A percentile compares a stretch with the other conserved stretches of the same genome.
These are phyloP conservation scores for Teunomyces atbi DNA, from an alignment of 805 yeast genomes.

Conservation along the genomic window DNA sequence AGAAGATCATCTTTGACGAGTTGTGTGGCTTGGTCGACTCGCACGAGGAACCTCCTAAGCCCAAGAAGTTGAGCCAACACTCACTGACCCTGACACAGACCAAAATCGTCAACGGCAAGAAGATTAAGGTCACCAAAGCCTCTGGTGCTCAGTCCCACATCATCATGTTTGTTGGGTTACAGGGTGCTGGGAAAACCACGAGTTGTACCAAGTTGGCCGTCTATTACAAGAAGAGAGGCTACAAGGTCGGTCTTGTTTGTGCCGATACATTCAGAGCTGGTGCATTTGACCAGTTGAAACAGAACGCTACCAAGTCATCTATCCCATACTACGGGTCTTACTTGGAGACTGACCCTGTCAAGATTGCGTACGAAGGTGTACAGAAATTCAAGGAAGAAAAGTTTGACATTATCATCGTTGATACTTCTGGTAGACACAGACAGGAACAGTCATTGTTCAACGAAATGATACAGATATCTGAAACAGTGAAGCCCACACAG, in stretches of 20 bases:
- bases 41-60: conserved; percentile 62
- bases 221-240: conserved; percentile 89
- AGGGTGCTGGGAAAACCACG: conserved; percentile 98
- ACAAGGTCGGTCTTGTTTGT: conserved; percentile 94
- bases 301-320: conserved; percentile 92
- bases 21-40: conserved; percentile 83
- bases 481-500: conserved; percentile 87
- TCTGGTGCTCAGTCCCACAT: conserved; percentile 43
- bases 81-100: conserved; percentile 9
- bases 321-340: conserved; percentile 95
- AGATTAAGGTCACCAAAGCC: conserved; percentile 19
- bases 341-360: conserved; percentile 93
- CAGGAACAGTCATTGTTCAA: conserved; percentile 89
- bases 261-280: conserved; percentile 99
- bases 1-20: conserved; percentile 93
- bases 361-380: conserved; percentile 89
- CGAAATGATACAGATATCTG: conserved; percentile 92
- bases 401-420: conserved; percentile 91
- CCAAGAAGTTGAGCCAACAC: conserved; percentile 64
- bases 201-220: conserved; percentile 96
- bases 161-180: conserved; percentile 97
- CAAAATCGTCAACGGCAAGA: conserved; percentile 28
- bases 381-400: conserved; percentile 85
- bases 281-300: conserved; percentile 97
- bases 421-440: conserved; percentile 96